These are phyloP conservation scores for Vanrija humicola DNA, from an alignment of 1,284 basidiomycete species.

Conservation along the genomic window DNA sequence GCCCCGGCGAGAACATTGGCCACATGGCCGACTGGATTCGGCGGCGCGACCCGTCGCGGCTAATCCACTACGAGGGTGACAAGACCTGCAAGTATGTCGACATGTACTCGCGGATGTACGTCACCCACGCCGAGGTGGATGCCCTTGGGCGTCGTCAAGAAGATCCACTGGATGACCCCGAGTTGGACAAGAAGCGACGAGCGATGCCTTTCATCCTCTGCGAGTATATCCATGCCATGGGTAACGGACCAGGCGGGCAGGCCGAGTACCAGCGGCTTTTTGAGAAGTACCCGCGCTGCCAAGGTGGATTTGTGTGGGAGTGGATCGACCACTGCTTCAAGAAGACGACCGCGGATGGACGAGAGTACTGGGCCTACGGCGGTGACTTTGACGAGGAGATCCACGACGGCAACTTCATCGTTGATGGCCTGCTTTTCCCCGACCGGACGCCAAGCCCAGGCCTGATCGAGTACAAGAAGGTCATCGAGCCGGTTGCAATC, in stretches of 20 bases:
- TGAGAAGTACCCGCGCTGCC: slow-evolving; percentile 20
- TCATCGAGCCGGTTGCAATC: slow-evolving; percentile 18
- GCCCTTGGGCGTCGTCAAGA: slow-evolving; percentile 11
- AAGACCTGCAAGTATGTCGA: slow-evolving; percentile 16
- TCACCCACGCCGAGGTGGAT: slow-evolving; percentile 15
- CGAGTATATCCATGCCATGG: slow-evolving; percentile 31
- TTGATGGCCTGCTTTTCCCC: slow-evolving; percentile 26
- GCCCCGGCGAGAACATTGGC: slow-evolving; percentile 21
- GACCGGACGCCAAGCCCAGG: slow-evolving; percentile 21
- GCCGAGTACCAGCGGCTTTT: slow-evolving; percentile 23
- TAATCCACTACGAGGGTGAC: slow-evolving; percentile 29
- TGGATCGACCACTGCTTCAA: slow-evolving; percentile 28
- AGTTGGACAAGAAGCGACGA: slow-evolving; percentile 7
- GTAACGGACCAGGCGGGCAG: slow-evolving; percentile 26
- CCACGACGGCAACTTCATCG: slow-evolving; percentile 26
- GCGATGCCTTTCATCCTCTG: slow-evolving; percentile 20
- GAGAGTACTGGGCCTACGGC: slow-evolving; percentile 20
- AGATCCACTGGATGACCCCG: slow-evolving; percentile 1
- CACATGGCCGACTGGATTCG: slow-evolving; percentile 21
- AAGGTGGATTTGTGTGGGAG: slow-evolving; percentile 30
- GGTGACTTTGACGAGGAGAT: slow-evolving; percentile 29
- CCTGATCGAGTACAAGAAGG: slow-evolving; percentile 16
- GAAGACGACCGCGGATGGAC: slow-evolving; percentile 8
- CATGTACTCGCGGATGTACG: slow-evolving; percentile 27
- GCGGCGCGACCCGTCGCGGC: slow-evolving; percentile 19